phyloP scores from a whole-genome alignment of 2,329 filamentous ascomycete species.

The Colletotrichum eleusines region DNA sequence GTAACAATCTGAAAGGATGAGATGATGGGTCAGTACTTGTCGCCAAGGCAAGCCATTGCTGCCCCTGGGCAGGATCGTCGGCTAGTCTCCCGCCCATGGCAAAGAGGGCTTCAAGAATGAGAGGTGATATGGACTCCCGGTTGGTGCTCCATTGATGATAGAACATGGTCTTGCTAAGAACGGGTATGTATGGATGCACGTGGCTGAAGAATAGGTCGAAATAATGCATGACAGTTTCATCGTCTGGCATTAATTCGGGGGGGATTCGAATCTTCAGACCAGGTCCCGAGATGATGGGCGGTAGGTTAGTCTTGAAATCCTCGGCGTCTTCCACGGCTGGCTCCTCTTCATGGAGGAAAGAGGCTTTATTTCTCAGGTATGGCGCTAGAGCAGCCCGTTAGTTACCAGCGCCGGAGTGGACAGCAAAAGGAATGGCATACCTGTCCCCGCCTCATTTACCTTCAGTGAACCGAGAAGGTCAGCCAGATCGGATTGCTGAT shows the following conservation, averaged over 20 bases:
- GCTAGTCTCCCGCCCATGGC: conserved; percentile 87
- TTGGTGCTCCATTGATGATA: conserved; percentile 92
- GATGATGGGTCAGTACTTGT: conserved; percentile 68
- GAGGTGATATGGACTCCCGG: conserved; percentile 85
- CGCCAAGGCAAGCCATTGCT: conserved; percentile 93
- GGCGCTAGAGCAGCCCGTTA: conserved; percentile 69
- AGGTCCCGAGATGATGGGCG: conserved; percentile 74
- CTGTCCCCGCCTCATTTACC: conserved; percentile 88
- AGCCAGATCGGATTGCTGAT: conserved; percentile 78
- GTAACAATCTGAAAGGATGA: not conserved
- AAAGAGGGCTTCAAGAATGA: conserved; percentile 91
- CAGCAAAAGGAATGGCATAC: conserved; percentile 60
- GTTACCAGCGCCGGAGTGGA: conserved; percentile 20
- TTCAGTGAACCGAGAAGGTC: conserved; percentile 88
- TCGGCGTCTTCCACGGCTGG: conserved; percentile 78
- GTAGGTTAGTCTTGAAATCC: conserved; percentile 78
- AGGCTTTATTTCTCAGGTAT: conserved; percentile 79
- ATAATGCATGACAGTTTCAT: conserved; percentile 83
- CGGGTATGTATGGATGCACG: conserved; percentile 92
- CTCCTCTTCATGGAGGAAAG: conserved; percentile 65
- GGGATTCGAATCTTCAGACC: conserved; percentile 89
- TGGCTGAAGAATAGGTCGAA: conserved; percentile 92
- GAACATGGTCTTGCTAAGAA: conserved; percentile 84
- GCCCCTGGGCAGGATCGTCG: conserved; percentile 85
- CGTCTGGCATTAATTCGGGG: conserved; percentile 90